Evolutionary conservation across 768 basidiomycete genomes (phyloP).

Genomic region (Peribolospora kevripleyi): DNA sequence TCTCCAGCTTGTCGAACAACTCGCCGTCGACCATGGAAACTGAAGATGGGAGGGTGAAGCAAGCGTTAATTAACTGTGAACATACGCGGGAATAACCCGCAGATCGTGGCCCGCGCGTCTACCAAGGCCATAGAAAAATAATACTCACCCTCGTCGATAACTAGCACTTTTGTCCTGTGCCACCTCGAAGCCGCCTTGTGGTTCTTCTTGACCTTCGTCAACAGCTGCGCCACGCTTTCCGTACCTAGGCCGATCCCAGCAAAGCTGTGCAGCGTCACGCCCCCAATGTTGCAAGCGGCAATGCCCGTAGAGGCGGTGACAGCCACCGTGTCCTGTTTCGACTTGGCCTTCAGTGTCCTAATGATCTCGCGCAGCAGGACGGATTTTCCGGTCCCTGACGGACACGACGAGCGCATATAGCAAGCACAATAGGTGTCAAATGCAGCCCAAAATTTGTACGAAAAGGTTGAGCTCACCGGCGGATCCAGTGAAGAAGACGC

Average conservation of each 20-base stretch:
- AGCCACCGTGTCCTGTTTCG: slow-evolving; percentile 45
- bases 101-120: neutral
- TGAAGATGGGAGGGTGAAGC: slow-evolving; percentile 17
- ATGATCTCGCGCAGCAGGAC: slow-evolving; percentile 84
- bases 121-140: neutral
- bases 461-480: slow-evolving; percentile 40
- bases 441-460: neutral
- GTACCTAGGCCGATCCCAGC: slow-evolving; percentile 72
- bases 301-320: slow-evolving; percentile 93
- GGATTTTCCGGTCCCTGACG: slow-evolving; percentile 79
- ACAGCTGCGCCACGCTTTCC: slow-evolving; percentile 37
- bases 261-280: slow-evolving; percentile 83
- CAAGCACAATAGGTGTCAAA: neutral
- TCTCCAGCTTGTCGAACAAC: slow-evolving; percentile 61
- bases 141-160: slow-evolving; percentile 59
- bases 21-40: slow-evolving; percentile 78
- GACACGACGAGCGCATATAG: neutral
- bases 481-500: slow-evolving; percentile 87
- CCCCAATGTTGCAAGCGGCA: slow-evolving; percentile 92
- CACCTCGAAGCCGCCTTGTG: slow-evolving; percentile 60
- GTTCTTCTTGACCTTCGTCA: slow-evolving; percentile 47
- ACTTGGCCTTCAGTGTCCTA: neutral
- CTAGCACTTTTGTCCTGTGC: slow-evolving; percentile 58
- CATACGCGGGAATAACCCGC: no score
- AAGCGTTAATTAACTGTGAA: no score